These are phyloP conservation scores for Comarum palustre DNA, from an alignment of 306 rosid species.

Conservation along the genomic window DNA sequence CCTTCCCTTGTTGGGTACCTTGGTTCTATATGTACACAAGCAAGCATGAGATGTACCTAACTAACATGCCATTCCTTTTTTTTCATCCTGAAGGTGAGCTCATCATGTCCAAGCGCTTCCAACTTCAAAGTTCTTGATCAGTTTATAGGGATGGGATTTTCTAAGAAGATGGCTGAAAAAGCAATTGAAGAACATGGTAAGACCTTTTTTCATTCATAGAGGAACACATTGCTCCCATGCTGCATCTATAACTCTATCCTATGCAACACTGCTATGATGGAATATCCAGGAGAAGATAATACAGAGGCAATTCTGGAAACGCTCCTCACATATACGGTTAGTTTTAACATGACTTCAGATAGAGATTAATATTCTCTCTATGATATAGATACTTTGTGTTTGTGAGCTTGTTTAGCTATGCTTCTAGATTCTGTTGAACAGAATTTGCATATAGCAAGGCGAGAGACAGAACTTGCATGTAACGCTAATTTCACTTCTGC, in stretches of 20 bases:
- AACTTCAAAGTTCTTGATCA: slow-evolving; percentile 59
- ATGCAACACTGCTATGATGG: slow-evolving; percentile 23
- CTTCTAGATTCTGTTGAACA: neutral
- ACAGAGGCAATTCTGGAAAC: slow-evolving; percentile 60
- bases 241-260: slow-evolving; percentile 18
- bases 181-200: slow-evolving; percentile 78
- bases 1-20: too few species aligned
- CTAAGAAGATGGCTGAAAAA: slow-evolving; percentile 59
- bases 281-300: slow-evolving; percentile 74
- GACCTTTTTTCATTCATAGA: slow-evolving; percentile 26
- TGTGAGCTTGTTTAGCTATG: neutral
- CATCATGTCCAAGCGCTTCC: slow-evolving; percentile 62
- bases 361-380: slow-evolving; percentile 14
- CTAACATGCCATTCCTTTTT: slow-evolving; percentile 27
- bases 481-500: too few species aligned
- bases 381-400: neutral
- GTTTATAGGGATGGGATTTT: slow-evolving; percentile 82
- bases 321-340: slow-evolving; percentile 70
- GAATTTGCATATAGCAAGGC: neutral
- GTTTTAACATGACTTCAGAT: slow-evolving; percentile 34
- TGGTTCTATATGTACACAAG: too few species aligned
- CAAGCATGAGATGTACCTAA: neutral
- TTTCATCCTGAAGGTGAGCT: slow-evolving; percentile 48
- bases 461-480: too few species aligned
- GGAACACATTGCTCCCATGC: slow-evolving; percentile 5